Conservation (phyloP, 2,329 filamentous ascomycete genomes). For the Botrytis paeoniae region DNA sequence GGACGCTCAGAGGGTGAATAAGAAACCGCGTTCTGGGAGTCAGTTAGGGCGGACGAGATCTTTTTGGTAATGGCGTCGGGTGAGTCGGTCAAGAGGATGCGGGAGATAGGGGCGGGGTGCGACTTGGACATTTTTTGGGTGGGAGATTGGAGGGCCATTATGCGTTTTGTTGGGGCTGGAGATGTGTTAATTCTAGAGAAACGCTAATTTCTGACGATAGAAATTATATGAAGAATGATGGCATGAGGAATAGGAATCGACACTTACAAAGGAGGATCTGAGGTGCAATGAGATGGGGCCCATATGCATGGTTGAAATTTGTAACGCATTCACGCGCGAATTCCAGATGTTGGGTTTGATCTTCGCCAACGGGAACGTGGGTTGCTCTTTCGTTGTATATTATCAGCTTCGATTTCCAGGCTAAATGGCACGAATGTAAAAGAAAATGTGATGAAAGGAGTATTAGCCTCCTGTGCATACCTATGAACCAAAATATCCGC, state of each 20-base stretch:
- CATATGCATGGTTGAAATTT: slow-evolving; percentile 79
- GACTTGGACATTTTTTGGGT: slow-evolving; percentile 94
- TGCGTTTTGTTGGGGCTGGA: slow-evolving; percentile 62
- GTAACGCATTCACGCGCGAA: slow-evolving; percentile 83
- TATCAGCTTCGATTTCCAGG: not conserved
- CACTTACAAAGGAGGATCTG: slow-evolving; percentile 67
- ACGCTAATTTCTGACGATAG: not conserved
- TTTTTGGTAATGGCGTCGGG: slow-evolving; percentile 64
- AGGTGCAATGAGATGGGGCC: slow-evolving; percentile 60
- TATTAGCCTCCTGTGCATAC: slow-evolving; percentile 40
- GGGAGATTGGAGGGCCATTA: slow-evolving; percentile 86
- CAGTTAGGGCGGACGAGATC: slow-evolving; percentile 72
- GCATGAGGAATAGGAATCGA: not conserved
- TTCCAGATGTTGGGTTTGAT: slow-evolving; percentile 91
- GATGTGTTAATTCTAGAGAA: not conserved
- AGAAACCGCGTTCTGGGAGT: slow-evolving; percentile 62
- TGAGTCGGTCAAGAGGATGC: slow-evolving; percentile 78
- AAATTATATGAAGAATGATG: not conserved
- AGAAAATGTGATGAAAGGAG: not conserved
- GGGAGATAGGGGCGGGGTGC: slow-evolving; percentile 64
- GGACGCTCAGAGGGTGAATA: slow-evolving; percentile 71
- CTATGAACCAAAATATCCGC: slow-evolving; percentile 88
- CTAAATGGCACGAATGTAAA: not conserved
- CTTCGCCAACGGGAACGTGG: slow-evolving; percentile 94
- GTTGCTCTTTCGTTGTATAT: slow-evolving; percentile 60